Evolutionary conservation across 176 grass and related monocot genomes (phyloP), one percentile per base, ranked within the genome.

Genomic region (Poa annua): DNA sequence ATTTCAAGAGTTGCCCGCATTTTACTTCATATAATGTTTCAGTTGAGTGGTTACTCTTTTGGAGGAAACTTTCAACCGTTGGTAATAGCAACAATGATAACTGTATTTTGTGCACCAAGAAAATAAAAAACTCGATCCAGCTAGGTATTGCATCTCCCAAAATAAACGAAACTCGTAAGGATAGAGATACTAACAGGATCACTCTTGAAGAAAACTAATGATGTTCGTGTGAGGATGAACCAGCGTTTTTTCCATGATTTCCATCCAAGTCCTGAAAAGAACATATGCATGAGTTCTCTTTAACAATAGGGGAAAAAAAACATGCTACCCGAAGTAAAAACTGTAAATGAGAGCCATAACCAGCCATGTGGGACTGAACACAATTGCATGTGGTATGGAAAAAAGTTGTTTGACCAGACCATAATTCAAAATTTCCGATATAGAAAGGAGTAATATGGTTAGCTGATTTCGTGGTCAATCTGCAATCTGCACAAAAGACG

Each of bases 171-270:
- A 82, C 32, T 83, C 10, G 61, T 41, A 68, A 67, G 41, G 22
- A 51, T 33, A 62, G 59, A 66, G 62, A 77, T 79, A 86, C 93
- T 89, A 86, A 99, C 97, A 84, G 97, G 97, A 88, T 99, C 91
- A 81, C 84, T 99, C 88, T 99, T 99, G 87, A 99, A 99, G 88
- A 99, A 99, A 90, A 99, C 97, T 48, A 99, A 80, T 72, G 97
- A 99, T 55, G 97, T 92, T 74, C 97, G 83, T 64, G 93, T 96
- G 88, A 99, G 97, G 54, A 99, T 96, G 79, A 99, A 99, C 97
- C 97, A 99, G 45, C 97, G 97, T 60, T 96, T 99, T 75, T 99
- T 99, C 97, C 97, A 99, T 87, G 97, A 99, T 92, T 99, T 99
- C 97, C 97, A 99, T 66, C 97, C 97, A 51, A 99, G 93, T 84